Evolutionary conservation across 192 early-diverging fungal species (phyloP).

Genomic region (Backusella liffmaniae): DNA sequence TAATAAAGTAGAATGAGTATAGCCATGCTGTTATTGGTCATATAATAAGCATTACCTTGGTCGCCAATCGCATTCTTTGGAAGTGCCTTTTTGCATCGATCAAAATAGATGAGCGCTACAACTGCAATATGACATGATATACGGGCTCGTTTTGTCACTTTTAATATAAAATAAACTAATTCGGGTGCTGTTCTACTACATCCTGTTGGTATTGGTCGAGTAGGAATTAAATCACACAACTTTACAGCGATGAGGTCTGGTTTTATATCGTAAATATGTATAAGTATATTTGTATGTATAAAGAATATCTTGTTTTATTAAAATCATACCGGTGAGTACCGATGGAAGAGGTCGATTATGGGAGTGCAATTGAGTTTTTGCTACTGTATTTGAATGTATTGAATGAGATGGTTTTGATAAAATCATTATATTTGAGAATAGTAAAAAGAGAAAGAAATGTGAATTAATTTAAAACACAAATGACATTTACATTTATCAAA

Average conservation of each 20-base stretch:
- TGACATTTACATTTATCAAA: constrained; percentile 5
- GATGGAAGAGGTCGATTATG: constrained; percentile 9
- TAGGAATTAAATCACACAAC: constrained; percentile 29
- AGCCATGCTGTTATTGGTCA: not conserved
- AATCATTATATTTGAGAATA: not conserved
- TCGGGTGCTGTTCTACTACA: constrained; percentile 31
- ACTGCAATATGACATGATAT: constrained; percentile 36
- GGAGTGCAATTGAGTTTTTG: not conserved
- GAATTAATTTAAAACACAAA: not conserved
- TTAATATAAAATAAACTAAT: constrained; percentile 38
- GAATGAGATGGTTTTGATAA: not conserved
- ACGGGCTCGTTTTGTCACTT: constrained; percentile 26
- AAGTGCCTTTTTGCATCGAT: constrained; percentile 29
- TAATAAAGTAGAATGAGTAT: not conserved
- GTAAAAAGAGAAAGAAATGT: not conserved
- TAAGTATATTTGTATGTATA: no score
- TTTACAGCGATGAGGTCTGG: constrained; percentile 29
- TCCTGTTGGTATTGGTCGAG: not conserved
- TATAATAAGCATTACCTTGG: constrained; percentile 24
- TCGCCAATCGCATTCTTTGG: constrained; percentile 37
- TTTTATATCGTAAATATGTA: not conserved
- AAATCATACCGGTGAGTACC: constrained; percentile 13
- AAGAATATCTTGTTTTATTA: no score
- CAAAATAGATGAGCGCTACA: constrained; percentile 34
- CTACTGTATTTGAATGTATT: not conserved